These are phyloP conservation scores for Nemania sp. DNA, from an alignment of 2,329 filamentous ascomycete species.

Conservation along the genomic window DNA sequence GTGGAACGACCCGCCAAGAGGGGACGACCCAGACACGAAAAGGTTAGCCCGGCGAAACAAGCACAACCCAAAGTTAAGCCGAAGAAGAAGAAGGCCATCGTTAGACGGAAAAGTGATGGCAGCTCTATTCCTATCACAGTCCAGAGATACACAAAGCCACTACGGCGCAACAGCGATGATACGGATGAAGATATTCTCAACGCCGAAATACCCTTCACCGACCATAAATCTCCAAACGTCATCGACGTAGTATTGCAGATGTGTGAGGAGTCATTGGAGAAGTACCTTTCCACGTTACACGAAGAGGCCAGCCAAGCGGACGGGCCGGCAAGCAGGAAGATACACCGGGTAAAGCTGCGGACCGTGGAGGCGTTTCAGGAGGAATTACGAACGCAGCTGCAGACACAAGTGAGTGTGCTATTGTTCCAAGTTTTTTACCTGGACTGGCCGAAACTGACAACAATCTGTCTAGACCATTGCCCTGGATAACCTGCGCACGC, in stretches of 20 bases:
- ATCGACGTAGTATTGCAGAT: slow-evolving; percentile 66
- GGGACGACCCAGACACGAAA: slow-evolving; percentile 41
- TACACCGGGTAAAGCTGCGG: slow-evolving; percentile 58
- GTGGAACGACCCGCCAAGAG: slow-evolving; percentile 42
- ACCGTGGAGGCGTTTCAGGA: slow-evolving; percentile 63
- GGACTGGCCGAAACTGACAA: slow-evolving; percentile 14
- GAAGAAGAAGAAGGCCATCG: slow-evolving; percentile 30
- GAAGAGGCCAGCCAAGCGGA: slow-evolving; percentile 49
- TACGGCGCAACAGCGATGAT: slow-evolving; percentile 47
- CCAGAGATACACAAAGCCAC: slow-evolving; percentile 61
- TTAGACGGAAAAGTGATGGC: slow-evolving; percentile 35
- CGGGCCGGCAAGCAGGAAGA: slow-evolving; percentile 54
- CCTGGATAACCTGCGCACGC: slow-evolving; percentile 61
- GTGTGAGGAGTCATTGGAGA: slow-evolving; percentile 63
- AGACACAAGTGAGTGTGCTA: slow-evolving; percentile 64
- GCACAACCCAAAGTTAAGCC: slow-evolving; percentile 43
- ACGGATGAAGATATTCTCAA: slow-evolving; percentile 49
- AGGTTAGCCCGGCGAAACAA: slow-evolving; percentile 49
- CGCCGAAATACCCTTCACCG: slow-evolving; percentile 57
- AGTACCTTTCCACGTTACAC: slow-evolving; percentile 53
- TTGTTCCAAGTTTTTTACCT: background rate
- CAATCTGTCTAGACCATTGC: slow-evolving; percentile 55
- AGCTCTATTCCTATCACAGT: slow-evolving; percentile 60
- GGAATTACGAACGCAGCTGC: slow-evolving; percentile 58
- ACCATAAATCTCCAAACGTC: slow-evolving; percentile 61